Evolutionary conservation across 768 basidiomycete genomes (phyloP).

Genomic region (Russula lepida): DNA sequence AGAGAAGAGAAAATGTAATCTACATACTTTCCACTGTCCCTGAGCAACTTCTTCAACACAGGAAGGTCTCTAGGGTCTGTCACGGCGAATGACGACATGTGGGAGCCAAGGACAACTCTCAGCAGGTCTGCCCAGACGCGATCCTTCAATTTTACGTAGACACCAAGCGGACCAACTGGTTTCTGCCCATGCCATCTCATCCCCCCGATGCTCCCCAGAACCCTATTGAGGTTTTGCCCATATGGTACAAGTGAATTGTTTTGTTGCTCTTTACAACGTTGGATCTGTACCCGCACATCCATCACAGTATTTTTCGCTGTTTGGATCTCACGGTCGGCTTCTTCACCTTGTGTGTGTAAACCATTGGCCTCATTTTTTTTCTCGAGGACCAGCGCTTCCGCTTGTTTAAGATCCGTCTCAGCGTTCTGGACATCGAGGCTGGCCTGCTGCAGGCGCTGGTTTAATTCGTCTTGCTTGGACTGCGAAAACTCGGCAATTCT

Average conservation of each 20-base stretch:
- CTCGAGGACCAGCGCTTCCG: neutral
- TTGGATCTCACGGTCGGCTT: constrained; percentile 28
- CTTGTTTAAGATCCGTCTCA: constrained; percentile 8
- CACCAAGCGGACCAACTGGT: constrained; percentile 75
- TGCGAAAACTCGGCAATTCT: constrained; percentile 39
- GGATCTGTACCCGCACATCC: constrained; percentile 43
- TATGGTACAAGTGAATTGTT: constrained; percentile 54
- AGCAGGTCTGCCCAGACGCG: constrained; percentile 59
- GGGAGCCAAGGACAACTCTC: constrained; percentile 45
- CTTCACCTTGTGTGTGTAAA: constrained; percentile 28
- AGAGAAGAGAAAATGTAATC: neutral
- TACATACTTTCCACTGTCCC: constrained; percentile 54
- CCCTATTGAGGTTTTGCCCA: constrained; percentile 49
- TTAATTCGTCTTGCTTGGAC: constrained; percentile 51
- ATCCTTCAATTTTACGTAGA: constrained; percentile 68
- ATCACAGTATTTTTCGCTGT: constrained; percentile 36
- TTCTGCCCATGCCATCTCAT: constrained; percentile 54
- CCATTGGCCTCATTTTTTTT: constrained; percentile 2
- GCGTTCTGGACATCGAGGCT: constrained; percentile 25
- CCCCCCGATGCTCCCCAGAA: constrained; percentile 44
- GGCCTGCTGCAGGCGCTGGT: constrained; percentile 42
- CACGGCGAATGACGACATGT: constrained; percentile 65
- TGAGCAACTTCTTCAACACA: constrained; percentile 48
- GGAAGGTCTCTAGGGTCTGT: constrained; percentile 58
- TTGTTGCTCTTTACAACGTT: constrained; percentile 40